These are phyloP conservation scores for Acorus calamus DNA, from an alignment of 106 monocot species.

Conservation along the genomic window DNA sequence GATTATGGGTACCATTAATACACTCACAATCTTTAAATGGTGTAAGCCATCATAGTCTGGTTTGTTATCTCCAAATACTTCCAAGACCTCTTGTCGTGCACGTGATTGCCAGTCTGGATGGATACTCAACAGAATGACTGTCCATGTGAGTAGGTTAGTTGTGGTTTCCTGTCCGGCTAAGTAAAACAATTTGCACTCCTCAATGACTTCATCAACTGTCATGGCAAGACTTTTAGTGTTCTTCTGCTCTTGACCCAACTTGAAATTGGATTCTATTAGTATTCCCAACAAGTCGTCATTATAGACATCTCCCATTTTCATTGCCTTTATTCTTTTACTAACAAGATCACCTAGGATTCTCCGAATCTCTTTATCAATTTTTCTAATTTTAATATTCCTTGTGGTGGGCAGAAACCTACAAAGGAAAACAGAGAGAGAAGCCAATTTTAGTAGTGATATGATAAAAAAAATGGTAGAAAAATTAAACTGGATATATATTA, in stretches of 20 bases:
- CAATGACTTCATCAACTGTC: slow-evolving; percentile 22
- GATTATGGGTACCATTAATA: not conserved
- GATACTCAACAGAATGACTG: slow-evolving; percentile 26
- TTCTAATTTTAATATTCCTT: no score
- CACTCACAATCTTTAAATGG: slow-evolving; percentile 11
- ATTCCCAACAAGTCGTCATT: slow-evolving; percentile 25
- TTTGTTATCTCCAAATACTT: slow-evolving; percentile 12
- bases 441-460: no score
- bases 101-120: slow-evolving; percentile 28
- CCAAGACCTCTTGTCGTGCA: slow-evolving; percentile 23
- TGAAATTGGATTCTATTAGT: slow-evolving; percentile 23
- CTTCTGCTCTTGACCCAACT: not conserved
- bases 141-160: slow-evolving; percentile 26
- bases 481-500: no score
- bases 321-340: no score
- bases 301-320: no score
- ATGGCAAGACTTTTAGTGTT: not conserved
- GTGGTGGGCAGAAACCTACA: no score
- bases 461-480: no score
- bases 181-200: slow-evolving; percentile 45
- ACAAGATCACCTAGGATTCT: no score
- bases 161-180: slow-evolving; percentile 42
- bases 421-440: no score
- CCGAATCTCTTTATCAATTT: no score
- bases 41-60: slow-evolving; percentile 17